Conservation (phyloP, 768 basidiomycete genomes). For the Mrakia blollopis region DNA sequence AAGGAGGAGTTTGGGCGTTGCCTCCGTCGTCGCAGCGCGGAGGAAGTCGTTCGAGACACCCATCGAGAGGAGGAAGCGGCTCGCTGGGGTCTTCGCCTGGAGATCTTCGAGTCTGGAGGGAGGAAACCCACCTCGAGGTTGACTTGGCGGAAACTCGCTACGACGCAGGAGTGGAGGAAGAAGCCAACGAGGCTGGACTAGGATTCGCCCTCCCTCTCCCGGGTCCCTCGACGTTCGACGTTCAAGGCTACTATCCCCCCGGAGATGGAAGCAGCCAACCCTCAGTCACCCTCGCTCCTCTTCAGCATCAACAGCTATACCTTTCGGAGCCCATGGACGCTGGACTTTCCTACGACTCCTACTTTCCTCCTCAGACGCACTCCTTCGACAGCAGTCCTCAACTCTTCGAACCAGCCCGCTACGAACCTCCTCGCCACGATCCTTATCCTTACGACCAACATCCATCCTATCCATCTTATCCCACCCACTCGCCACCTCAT, state of each 20-base stretch:
- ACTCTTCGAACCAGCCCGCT: not conserved
- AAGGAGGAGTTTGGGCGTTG: constrained; percentile 17
- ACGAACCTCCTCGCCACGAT: not conserved
- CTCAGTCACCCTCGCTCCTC: not conserved
- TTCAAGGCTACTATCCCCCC: not conserved
- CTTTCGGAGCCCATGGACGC: not conserved
- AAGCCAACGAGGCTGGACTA: not conserved
- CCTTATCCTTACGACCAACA: not conserved
- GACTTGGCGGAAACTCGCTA: not conserved
- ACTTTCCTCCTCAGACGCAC: not conserved
- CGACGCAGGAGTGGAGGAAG: not conserved
- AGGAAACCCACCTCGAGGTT: not conserved
- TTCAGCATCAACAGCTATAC: not conserved
- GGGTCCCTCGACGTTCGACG: not conserved
- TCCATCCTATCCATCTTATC: not conserved
- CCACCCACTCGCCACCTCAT: not conserved
- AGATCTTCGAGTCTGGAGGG: not conserved
- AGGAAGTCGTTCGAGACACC: not conserved
- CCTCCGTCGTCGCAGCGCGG: constrained; percentile 3
- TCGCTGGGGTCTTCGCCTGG: constrained; percentile 1
- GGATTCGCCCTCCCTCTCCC: not conserved
- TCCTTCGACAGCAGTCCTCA: not conserved
- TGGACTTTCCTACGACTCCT: not conserved
- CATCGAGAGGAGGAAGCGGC: not conserved
- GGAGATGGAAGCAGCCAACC: not conserved